Evolutionary conservation across 2,329 filamentous ascomycete genomes (phyloP), one percentile per base, ranked within the genome.

Genomic region (Talaromyces sp.): DNA sequence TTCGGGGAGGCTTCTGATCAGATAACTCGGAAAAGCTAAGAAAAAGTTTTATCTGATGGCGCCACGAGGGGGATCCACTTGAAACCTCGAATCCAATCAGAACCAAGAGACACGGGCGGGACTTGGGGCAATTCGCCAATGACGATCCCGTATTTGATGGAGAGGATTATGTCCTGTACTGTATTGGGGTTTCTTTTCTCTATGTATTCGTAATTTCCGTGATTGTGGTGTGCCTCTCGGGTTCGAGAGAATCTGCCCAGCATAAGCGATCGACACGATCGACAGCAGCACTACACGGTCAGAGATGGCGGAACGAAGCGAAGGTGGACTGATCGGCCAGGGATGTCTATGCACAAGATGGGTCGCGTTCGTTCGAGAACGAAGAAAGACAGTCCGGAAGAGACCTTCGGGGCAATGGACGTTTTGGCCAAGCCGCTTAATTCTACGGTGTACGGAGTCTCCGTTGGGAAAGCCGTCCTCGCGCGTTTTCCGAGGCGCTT

Each of bases 21-120:
- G 57, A 59, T 59, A 59, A 59, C n/a, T n/a, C n/a, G n/a, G n/a
- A n/a, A n/a, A n/a, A n/a, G n/a, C n/a, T n/a, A 59, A 8, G 33
- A 20, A 57, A 49, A 24, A 49, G 27, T 50, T 41, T 59, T 59
- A 59, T 59, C 57, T 59, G 57, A 59, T 59, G 51, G 57, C 54
- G 57, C 57, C 57, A 59, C 54, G 40, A 40, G 24, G 32, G 51
- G 32, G 51, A 47, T 46, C 56, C 56, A 58, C 53, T 40, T 30
- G 11, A 20, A 17, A 19, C 4, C n/a, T 3, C n/a, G 22, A 9
- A 29, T 19, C 45, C 20, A 37, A 37, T 37, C 20, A 29, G 1
- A n/a, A 1, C 6, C 10, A 24, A 4, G 27, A 16, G 20, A 10
- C 22, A 27, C n/a, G 22, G 17, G 10, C 29, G 27, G 27, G 5